Evolutionary conservation across 2,329 filamentous ascomycete genomes (phyloP), one percentile per base, ranked within the genome.

Genomic region (Neofusicoccum parvum): DNA sequence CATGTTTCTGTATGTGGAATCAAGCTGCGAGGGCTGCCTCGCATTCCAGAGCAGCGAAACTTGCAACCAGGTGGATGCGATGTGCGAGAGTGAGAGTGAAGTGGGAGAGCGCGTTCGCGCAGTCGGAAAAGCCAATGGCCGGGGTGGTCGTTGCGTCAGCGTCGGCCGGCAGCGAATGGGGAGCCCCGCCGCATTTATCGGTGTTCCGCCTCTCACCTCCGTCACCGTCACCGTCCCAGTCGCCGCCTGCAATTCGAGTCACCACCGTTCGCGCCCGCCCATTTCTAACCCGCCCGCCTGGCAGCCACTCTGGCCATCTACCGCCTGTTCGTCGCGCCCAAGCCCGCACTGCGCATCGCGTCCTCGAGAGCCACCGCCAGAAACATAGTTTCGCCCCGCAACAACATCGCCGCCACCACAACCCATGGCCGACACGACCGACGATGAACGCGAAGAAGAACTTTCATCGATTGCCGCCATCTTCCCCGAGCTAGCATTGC

Each of bases 391-490:
- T 6, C 11, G 27, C 41, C 56, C 41, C 27, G 41, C 41, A 15
- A 11, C 7, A 15, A 12, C 59, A 43, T 23, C 3, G 15, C 32
- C 12, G 10, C 5, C 43, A 17, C 32, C 20, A 20, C 12, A 56
- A 14, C 46, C 12, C 45, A 66, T 66, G 64, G 64, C 64, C 46
- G 54, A 66, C 45, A 14, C 43, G 6, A n/a, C 32, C 41, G 82
- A 85, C 12, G 86, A 89, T 72, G 87, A 89, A 69, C 83, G 87
- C 67, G 79, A 81, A 36, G 82, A 87, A 69, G 87, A 90, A 75
- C 78, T 89, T 53, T 82, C 80, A 10, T 83, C 86, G 27, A 82
- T 90, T 65, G 80, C 82, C 50, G 86, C 87, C 58, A 90, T 90
- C 65, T 90, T 82, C 67, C 87, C 87, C 1, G 87, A 90, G 75